These are phyloP conservation scores for Kurtzmaniella quercitrusa DNA, from an alignment of 1,139 yeast genomes.

Conservation along the genomic window DNA sequence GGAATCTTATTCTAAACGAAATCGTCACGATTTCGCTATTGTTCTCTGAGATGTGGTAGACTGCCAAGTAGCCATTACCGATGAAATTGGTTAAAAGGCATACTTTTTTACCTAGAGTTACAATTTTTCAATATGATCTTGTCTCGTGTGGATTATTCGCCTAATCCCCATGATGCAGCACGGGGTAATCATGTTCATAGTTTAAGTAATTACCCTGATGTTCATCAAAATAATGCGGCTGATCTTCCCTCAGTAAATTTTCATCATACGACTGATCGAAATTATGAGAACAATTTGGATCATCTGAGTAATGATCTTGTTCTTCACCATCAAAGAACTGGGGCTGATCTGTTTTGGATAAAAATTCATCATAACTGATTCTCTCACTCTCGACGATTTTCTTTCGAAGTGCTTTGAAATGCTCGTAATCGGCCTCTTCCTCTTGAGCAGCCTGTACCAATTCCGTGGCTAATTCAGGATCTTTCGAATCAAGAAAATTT, in stretches of 20 bases:
- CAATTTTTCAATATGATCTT: neutral
- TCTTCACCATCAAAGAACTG: slow-evolving; percentile 36
- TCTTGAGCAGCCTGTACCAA: slow-evolving; percentile 19
- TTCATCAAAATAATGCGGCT: slow-evolving; percentile 18
- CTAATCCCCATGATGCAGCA: slow-evolving; percentile 6
- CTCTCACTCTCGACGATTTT: slow-evolving; percentile 5
- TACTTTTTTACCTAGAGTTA: neutral
- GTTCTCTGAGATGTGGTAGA: too few relatives aligned
- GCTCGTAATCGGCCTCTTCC: slow-evolving; percentile 24
- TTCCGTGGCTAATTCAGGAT: slow-evolving; percentile 20
- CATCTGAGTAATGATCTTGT: slow-evolving; percentile 30
- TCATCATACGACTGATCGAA: slow-evolving; percentile 37
- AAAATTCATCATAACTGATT: slow-evolving; percentile 32
- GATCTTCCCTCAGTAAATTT: slow-evolving; percentile 21
- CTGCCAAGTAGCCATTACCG: too few relatives aligned
- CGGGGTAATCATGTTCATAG: slow-evolving; percentile 13
- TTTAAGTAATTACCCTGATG: slow-evolving; percentile 6
- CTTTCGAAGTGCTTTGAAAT: slow-evolving; percentile 20
- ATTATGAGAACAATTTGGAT: slow-evolving; percentile 30
- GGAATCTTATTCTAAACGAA: too few relatives aligned
- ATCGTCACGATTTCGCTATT: too few relatives aligned
- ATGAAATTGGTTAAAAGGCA: too few relatives aligned
- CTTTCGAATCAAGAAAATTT: slow-evolving; percentile 30
- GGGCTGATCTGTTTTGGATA: slow-evolving; percentile 35
- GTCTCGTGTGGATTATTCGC: neutral